Evolutionary conservation across 352 stramenopile species (phyloP), one percentile per base, ranked within the genome.

Genomic region (Phytopythium sindhum): DNA sequence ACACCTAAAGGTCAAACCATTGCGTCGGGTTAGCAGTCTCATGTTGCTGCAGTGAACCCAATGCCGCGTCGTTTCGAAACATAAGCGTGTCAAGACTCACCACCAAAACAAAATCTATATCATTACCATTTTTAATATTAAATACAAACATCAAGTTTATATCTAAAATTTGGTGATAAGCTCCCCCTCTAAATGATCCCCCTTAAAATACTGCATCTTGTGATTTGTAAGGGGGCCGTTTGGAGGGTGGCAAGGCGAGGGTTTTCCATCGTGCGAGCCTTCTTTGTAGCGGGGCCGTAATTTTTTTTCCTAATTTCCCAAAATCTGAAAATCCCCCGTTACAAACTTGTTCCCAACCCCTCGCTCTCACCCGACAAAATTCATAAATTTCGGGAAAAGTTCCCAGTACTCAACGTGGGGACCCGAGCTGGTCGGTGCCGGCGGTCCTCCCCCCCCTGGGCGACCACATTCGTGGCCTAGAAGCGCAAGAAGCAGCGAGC

Each of bases 381-480:
- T 17, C 28, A 12, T 24, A 55, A 37, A 55, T 55, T 39, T 24
- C 26, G 15, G 1, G n/a, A 69, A 72, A 76, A 66, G 47, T 23
- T 7, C 48, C 28, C 47, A 2, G 23, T 21, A 29, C 42, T 42
- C 61, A 75, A 79, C 69, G 72, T 74, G 68, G 44, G 68, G 72
- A 64, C 54, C 63, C 45, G 26, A 57, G 47, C 29, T n/a, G 21
- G 35, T 6, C 33, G 69, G 57, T 77, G 52, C 52, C 52, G 52
- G 52, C 52, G 55, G 55, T 48, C 35, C 60, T 66, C 63, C 67
- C 54, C 54, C 54, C 35, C 26, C 2, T 0, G 7, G 1, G 29
- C n/a, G 29, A n/a, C 3, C 31, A 35, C 73, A 80, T 80, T 78
- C 68, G 73, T 73, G 69, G 65, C 63, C 62, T 77, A 61, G 61